Conservation (phyloP, 164 flowering plant genomes). For the Kalanchoe fedtschenkoi region DNA sequence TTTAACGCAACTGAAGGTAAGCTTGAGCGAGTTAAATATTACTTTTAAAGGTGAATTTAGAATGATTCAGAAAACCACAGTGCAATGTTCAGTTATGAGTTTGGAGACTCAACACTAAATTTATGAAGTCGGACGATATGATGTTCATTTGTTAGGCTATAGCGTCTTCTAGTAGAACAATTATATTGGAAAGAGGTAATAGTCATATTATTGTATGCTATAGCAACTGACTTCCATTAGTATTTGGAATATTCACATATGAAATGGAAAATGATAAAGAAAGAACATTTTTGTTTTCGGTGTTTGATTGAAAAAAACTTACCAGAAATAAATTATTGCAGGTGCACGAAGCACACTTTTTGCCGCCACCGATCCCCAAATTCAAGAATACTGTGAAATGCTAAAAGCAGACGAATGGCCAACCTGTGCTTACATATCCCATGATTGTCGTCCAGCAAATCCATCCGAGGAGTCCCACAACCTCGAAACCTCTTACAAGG, state of each 20-base stretch:
- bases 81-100: neutral
- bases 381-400: constrained; percentile 69
- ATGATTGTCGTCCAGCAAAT: constrained; percentile 81
- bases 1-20: constrained; percentile 78
- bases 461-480: constrained; percentile 95
- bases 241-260: neutral
- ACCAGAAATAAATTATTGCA: constrained; percentile 15
- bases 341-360: constrained; percentile 92
- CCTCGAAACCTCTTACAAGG: constrained; percentile 45
- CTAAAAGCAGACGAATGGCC: constrained; percentile 93
- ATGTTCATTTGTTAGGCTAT: neutral
- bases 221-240: neutral
- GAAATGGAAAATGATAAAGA: neutral
- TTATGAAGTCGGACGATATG: neutral
- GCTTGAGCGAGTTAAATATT: constrained; percentile 5
- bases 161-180: neutral
- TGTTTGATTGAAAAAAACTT: neutral
- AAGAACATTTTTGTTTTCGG: neutral
- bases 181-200: neutral
- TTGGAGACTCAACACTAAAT: neutral
- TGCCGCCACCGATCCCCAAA: constrained; percentile 90
- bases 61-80: neutral
- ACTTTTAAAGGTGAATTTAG: neutral
- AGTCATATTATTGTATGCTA: neutral
- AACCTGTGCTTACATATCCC: constrained; percentile 71